Evolutionary conservation across 208 protist species (phyloP).

Genomic region (Jaenimonas drosophilae): DNA sequence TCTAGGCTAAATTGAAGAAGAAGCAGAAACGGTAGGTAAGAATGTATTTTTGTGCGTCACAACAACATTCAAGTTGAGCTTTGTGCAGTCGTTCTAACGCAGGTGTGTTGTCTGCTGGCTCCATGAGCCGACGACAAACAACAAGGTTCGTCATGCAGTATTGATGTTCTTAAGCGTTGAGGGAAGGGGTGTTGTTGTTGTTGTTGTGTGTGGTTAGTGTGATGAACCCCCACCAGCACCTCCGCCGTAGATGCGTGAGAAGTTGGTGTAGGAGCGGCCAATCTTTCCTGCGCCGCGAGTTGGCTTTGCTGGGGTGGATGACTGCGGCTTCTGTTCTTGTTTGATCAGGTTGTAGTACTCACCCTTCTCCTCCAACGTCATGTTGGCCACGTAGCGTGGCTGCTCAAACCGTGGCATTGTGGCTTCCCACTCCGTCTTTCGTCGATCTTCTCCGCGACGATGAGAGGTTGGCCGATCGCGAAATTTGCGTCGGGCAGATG

Average conservation of each 20-base stretch:
- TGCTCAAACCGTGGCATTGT: slow-evolving; percentile 33
- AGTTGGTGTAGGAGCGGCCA: slow-evolving; percentile 68
- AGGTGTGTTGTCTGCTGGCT: too few relatives aligned
- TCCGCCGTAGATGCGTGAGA: slow-evolving; percentile 21
- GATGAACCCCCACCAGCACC: background rate
- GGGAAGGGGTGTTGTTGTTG: too few relatives aligned
- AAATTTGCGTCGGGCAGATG: background rate
- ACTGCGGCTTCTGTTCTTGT: slow-evolving; percentile 2
- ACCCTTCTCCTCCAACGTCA: slow-evolving; percentile 72
- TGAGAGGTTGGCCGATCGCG: background rate
- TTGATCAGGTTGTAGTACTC: slow-evolving; percentile 21
- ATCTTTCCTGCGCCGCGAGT: slow-evolving; percentile 42
- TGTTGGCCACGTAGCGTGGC: slow-evolving; percentile 40
- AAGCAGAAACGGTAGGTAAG: too few relatives aligned
- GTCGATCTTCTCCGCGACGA: background rate
- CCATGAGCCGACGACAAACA: too few relatives aligned
- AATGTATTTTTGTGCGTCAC: too few relatives aligned
- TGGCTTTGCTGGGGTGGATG: background rate
- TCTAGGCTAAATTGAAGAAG: too few relatives aligned
- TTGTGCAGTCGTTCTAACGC: too few relatives aligned
- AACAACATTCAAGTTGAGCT: too few relatives aligned
- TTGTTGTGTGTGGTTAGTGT: too few relatives aligned
- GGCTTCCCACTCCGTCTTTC: slow-evolving; percentile 64
- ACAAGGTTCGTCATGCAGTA: too few relatives aligned
- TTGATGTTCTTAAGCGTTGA: too few relatives aligned